Conservation (phyloP, 805 yeast species). For the Cyberlindnera amylophila region DNA sequence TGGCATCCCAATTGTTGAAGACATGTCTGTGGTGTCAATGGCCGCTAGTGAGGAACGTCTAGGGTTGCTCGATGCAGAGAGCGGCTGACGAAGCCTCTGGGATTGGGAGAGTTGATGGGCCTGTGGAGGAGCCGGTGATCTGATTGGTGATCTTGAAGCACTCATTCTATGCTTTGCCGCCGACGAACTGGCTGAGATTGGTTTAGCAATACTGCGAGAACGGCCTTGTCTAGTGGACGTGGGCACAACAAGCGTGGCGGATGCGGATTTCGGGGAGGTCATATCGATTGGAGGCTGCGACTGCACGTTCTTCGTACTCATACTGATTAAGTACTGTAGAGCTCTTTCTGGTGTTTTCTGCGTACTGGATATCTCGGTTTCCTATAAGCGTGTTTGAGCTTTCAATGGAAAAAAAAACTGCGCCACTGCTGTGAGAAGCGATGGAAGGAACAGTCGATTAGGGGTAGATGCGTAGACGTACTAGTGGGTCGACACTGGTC, state of each 20-base stretch:
- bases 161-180: conserved; percentile 9
- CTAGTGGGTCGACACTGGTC: no score
- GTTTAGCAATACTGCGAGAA: conserved; percentile 7
- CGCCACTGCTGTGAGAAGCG: no score
- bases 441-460: no score
- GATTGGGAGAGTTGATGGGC: conserved; percentile 5
- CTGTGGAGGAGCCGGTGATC: conserved; percentile 19
- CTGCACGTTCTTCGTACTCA: no score
- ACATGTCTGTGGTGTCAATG: conserved; percentile 17
- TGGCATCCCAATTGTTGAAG: conserved; percentile 23
- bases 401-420: no score
- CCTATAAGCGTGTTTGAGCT: no score
- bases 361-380: no score
- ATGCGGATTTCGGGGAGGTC: neutral
- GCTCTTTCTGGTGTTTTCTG: no score
- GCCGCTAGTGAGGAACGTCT: conserved; percentile 20
- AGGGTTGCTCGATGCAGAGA: conserved; percentile 1
- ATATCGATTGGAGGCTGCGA: neutral
- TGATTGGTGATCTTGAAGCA: conserved; percentile 20
- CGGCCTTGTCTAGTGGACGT: conserved; percentile 10
- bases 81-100: conserved; percentile 13
- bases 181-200: neutral
- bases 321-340: no score
- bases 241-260: neutral
- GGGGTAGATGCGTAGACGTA: no score